phyloP scores from a whole-genome alignment of 2,329 filamentous ascomycete species.

The Aspergillus aculeatinus region DNA sequence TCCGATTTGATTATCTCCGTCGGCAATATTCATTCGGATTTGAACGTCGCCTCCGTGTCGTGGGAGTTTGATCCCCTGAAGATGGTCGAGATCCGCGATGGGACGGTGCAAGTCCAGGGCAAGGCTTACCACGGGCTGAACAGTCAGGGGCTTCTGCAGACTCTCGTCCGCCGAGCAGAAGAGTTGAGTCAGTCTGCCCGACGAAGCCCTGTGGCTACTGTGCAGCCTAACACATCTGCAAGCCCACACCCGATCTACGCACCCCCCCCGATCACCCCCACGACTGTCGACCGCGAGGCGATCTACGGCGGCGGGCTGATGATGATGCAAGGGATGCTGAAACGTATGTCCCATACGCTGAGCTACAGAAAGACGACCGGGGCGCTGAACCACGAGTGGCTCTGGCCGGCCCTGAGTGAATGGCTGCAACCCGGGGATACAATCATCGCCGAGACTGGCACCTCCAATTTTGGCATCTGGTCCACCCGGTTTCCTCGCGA shows the following conservation, averaged over 20 bases:
- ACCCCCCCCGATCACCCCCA: neutral
- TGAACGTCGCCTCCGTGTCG: neutral
- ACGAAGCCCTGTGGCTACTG: neutral
- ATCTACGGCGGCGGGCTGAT: neutral
- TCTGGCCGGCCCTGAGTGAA: slow-evolving; percentile 49
- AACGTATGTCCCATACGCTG: slow-evolving; percentile 26
- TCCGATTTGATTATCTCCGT: neutral
- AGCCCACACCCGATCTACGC: neutral
- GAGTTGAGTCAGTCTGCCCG: neutral
- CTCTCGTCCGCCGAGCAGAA: neutral
- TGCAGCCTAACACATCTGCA: neutral
- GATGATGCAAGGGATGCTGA: neutral
- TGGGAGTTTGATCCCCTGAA: neutral
- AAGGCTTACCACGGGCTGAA: no score
- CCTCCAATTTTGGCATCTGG: slow-evolving; percentile 55
- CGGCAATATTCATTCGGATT: neutral
- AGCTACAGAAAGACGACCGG: slow-evolving; percentile 38
- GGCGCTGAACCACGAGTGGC: slow-evolving; percentile 46
- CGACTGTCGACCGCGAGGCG: neutral
- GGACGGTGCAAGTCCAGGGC: neutral
- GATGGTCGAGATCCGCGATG: neutral
- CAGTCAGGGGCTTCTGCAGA: neutral
- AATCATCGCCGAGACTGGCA: slow-evolving; percentile 60
- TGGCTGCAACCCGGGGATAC: slow-evolving; percentile 56
- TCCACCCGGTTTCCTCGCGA: slow-evolving; percentile 52